A percentile compares a stretch with the other conserved stretches of the same genome.
phyloP scores from a whole-genome alignment of 1,139 yeast species.

The Yamadazyma triangularis region DNA sequence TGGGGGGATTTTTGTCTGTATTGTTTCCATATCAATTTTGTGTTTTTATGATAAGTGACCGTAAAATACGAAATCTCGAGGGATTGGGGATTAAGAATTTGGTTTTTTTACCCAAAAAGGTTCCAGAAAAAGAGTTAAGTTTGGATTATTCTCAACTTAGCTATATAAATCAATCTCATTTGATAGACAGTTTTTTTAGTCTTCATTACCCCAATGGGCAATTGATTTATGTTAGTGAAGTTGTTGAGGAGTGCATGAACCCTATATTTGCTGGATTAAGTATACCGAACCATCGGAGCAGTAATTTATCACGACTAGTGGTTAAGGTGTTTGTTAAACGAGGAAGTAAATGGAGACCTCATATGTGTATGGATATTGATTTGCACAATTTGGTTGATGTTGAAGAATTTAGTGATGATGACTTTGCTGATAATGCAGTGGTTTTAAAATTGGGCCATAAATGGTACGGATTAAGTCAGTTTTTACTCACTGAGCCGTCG shows the following conservation, averaged over 20 bases:
- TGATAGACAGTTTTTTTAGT: constrained; percentile 26
- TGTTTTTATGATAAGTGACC: too few relatives aligned
- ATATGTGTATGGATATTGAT: constrained; percentile 18
- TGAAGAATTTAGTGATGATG: constrained; percentile 15
- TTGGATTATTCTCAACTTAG: constrained; percentile 8
- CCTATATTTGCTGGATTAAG: constrained; percentile 28
- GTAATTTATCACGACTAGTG: constrained; percentile 11
- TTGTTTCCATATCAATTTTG: too few relatives aligned
- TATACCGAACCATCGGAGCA: constrained; percentile 18
- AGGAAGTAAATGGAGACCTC: constrained; percentile 17
- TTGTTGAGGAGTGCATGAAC: constrained; percentile 17
- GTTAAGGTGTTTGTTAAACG: constrained; percentile 22
- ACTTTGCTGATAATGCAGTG: constrained; percentile 22
- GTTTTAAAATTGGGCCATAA: constrained; percentile 20
- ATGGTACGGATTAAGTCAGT: constrained; percentile 17
- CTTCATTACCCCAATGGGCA: constrained; percentile 18
- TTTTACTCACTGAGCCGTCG: constrained; percentile 4
- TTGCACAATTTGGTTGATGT: constrained; percentile 14
- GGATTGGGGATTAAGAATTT: constrained; percentile 9
- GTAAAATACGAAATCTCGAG: constrained; percentile 11
- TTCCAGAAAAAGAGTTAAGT: not conserved
- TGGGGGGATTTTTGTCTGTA: too few relatives aligned
- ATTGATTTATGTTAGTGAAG: constrained; percentile 35
- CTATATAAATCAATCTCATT: constrained; percentile 8
- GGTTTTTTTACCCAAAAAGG: constrained; percentile 1